A percentile compares a stretch with the other conserved stretches of the same genome.
Conservation (phyloP, 352 stramenopile genomes). For the Globisporangium canariense region DNA sequence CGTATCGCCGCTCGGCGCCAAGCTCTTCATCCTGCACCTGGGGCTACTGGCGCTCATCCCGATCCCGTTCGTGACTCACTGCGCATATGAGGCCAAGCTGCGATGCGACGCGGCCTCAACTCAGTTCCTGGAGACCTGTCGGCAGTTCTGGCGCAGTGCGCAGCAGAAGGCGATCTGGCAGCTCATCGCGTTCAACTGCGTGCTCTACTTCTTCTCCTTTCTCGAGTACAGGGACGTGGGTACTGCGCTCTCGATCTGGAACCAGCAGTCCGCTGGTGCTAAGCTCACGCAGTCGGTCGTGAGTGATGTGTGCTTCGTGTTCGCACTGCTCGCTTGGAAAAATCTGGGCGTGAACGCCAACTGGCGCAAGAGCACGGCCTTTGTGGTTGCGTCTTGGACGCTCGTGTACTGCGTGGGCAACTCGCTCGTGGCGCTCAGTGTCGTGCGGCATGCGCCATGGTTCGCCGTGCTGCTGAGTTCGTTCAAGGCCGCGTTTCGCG, state of each 20-base stretch:
- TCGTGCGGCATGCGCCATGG: constrained; percentile 23
- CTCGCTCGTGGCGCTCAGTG: constrained; percentile 26
- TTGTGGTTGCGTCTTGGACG: constrained; percentile 17
- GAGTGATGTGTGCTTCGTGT: constrained; percentile 24
- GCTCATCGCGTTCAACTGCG: constrained; percentile 38
- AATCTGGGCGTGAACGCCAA: constrained; percentile 17
- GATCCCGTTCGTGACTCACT: constrained; percentile 28
- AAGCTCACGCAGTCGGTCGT: constrained; percentile 20
- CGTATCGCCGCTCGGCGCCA: constrained; percentile 15
- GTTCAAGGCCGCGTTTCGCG: constrained; percentile 21
- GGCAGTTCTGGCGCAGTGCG: constrained; percentile 21
- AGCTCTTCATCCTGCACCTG: constrained; percentile 30
- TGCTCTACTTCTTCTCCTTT: constrained; percentile 38
- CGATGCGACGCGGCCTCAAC: neutral
- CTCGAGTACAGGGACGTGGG: constrained; percentile 26
- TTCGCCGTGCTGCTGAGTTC: constrained; percentile 19
- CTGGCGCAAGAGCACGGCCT: constrained; percentile 23
- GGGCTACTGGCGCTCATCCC: constrained; percentile 23
- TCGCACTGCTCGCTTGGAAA: constrained; percentile 23
- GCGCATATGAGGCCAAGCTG: constrained; percentile 23
- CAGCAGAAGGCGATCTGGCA: constrained; percentile 49
- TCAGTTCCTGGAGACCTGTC: constrained; percentile 18
- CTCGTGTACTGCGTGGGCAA: constrained; percentile 12
- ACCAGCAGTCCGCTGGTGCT: constrained; percentile 9
- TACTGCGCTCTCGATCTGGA: constrained; percentile 25